A percentile compares a stretch with the other conserved stretches of the same genome.
These are phyloP conservation scores for Globisporangium parvum DNA, from an alignment of 352 stramenopile genomes.

Conservation along the genomic window DNA sequence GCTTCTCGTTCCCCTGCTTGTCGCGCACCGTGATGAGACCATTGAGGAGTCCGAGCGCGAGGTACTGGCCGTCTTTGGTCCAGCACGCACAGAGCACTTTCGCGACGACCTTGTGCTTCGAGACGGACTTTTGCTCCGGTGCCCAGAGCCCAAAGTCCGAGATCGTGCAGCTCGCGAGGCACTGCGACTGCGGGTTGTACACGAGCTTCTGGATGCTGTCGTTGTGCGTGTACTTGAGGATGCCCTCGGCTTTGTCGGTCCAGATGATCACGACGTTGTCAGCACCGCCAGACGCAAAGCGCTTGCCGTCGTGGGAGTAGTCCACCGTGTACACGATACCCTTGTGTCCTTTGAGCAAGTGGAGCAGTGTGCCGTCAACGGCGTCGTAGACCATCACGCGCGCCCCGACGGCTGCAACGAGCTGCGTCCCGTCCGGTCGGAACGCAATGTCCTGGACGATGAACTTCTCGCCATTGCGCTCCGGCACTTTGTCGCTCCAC, in stretches of 20 bases:
- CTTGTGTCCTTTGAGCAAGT: slow-evolving; percentile 90
- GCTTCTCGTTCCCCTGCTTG: slow-evolving; percentile 89
- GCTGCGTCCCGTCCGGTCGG: slow-evolving; percentile 80
- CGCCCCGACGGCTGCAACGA: slow-evolving; percentile 89
- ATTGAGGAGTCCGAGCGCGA: slow-evolving; percentile 91
- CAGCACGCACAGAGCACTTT: slow-evolving; percentile 91
- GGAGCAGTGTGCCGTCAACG: slow-evolving; percentile 81
- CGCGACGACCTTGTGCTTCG: slow-evolving; percentile 92
- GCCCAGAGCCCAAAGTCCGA: slow-evolving; percentile 94
- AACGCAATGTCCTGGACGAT: slow-evolving; percentile 89
- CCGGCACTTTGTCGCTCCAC: slow-evolving; percentile 85
- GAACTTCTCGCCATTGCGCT: slow-evolving; percentile 83
- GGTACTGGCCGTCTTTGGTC: slow-evolving; percentile 88
- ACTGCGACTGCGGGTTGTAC: slow-evolving; percentile 91
- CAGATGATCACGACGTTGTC: slow-evolving; percentile 97
- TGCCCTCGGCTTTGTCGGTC: slow-evolving; percentile 90
- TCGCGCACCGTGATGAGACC: slow-evolving; percentile 90
- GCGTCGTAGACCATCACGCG: slow-evolving; percentile 92
- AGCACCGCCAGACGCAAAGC: slow-evolving; percentile 89
- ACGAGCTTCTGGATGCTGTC: slow-evolving; percentile 89
- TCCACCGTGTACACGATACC: slow-evolving; percentile 91
- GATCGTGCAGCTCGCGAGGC: slow-evolving; percentile 90
- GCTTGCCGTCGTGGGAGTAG: slow-evolving; percentile 88
- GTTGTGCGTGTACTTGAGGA: slow-evolving; percentile 96
- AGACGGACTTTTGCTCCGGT: slow-evolving; percentile 90